A percentile compares a stretch with the other conserved stretches of the same genome.
Evolutionary conservation across 208 protist species (phyloP).

Genomic region (Leishmania tarentolae): DNA sequence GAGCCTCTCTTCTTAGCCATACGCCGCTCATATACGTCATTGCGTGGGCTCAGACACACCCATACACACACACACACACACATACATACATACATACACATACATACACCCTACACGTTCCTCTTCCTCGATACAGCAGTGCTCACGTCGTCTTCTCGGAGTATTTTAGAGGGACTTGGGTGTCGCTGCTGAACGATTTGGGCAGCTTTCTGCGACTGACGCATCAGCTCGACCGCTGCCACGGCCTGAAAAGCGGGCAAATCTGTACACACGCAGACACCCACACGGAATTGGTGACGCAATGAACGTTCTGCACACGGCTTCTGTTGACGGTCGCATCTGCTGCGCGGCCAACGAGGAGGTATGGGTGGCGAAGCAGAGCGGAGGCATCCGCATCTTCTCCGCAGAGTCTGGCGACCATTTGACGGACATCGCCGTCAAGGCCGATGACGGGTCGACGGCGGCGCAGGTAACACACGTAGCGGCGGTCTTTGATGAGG

Average conservation of each 20-base stretch:
- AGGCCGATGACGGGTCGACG: slow-evolving; percentile 13
- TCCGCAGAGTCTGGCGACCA: slow-evolving; percentile 28
- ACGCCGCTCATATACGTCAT: background rate
- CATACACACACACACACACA: background rate
- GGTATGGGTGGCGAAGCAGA: slow-evolving; percentile 71
- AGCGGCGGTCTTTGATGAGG: slow-evolving; percentile 49
- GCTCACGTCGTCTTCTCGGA: background rate
- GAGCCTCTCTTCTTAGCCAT: background rate
- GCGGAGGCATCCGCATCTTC: slow-evolving; percentile 59
- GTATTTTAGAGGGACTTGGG: background rate
- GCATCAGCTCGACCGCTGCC: background rate
- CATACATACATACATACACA: background rate
- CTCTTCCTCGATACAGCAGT: background rate
- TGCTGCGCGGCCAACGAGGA: slow-evolving; percentile 61
- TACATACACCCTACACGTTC: background rate
- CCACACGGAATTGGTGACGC: background rate
- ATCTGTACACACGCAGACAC: background rate
- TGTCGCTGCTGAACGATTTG: background rate
- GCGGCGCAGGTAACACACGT: slow-evolving; percentile 40
- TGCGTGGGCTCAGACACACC: background rate
- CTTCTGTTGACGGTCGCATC: slow-evolving; percentile 40
- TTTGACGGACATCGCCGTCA: slow-evolving; percentile 31
- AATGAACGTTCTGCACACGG: slow-evolving; percentile 27
- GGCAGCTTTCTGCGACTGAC: background rate
- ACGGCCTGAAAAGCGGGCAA: too few relatives aligned